Evolutionary conservation across 164 flowering plant species (phyloP), one percentile per base, ranked within the genome.

Genomic region (Tinospora cordifolia): DNA sequence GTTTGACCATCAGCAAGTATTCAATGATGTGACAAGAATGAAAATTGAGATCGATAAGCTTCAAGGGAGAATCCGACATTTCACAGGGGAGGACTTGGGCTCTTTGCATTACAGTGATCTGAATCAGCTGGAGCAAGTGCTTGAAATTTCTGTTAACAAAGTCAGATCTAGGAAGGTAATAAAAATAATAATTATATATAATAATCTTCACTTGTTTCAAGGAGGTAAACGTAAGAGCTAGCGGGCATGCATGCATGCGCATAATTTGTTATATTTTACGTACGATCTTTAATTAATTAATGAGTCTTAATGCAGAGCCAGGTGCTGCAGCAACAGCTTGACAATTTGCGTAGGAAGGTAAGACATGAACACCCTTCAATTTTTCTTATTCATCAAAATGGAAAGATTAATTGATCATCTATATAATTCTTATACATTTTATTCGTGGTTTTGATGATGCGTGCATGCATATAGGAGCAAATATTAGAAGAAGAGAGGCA

Each of bases 111-210:
- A 69, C 72, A 69, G 68, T 46, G 84, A 85, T 27, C 66, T 85
- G 68, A 66, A 78, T 34, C 65, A 77, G 65, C 80, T 83, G 19
- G 86, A 85, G 57, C 78, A 76, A 38, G 80, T 78, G 46, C 80
- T 85, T 0, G 82, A 83, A 49, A 49, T 46, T 24, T 82, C 87
- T 0, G 70, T 77, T 30, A 69, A 76, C 68, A 77, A 77, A 65
- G 81, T 85, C 63, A 79, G 85, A 66, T 73, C 80, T 3, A 72
- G 83, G 49, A 85, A 85, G 87, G 87, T 83, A 69, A 64, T 5
- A 24, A 47, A n/a, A n/a, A n/a, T n/a, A n/a, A n/a, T n/a, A n/a
- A n/a, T n/a, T n/a, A n/a, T n/a, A n/a, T n/a, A n/a, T 83, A 69
- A 64, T 5, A 24, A 47, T 59, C 6, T 24, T 24, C 30, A 8